Evolutionary conservation across 2,329 filamentous ascomycete genomes (phyloP).

Genomic region (Chaetomium strumarium): DNA sequence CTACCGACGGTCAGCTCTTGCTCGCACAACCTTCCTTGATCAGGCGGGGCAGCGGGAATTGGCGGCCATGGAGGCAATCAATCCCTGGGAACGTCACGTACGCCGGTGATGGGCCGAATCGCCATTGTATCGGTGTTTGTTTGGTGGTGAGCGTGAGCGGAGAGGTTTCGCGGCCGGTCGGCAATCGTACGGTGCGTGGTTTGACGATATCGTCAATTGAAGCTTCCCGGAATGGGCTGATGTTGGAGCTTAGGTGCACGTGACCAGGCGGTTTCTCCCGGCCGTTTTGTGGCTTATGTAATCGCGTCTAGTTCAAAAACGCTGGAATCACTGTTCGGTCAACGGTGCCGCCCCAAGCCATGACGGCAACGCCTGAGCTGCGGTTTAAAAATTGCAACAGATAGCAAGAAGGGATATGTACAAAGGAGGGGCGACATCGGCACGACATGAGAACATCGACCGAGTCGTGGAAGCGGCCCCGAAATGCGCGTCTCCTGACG

Average conservation of each 20-base stretch:
- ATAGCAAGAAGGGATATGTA: no score
- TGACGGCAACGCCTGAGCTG: no score
- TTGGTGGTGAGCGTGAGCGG: constrained; percentile 15
- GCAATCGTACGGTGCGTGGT: constrained; percentile 17
- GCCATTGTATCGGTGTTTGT: constrained; percentile 36
- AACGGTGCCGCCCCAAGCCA: no score
- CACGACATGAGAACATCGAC: no score
- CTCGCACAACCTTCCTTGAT: neutral
- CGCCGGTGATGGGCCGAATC: constrained; percentile 53
- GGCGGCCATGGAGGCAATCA: constrained; percentile 14
- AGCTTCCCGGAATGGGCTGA: constrained; percentile 20
- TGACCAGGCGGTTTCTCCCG: constrained; percentile 9
- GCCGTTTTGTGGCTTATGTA: constrained; percentile 4
- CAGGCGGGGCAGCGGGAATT: constrained; percentile 11
- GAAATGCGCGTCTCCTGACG: no score
- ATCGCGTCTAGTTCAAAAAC: neutral
- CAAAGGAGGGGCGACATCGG: no score
- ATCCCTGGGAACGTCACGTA: constrained; percentile 36
- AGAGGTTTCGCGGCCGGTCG: constrained; percentile 13
- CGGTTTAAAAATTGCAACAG: no score
- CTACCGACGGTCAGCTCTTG: constrained; percentile 43
- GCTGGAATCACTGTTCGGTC: no score
- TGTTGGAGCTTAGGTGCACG: constrained; percentile 20
- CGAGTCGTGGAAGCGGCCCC: no score
- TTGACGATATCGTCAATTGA: constrained; percentile 19